Base-by-base conservation (phyloP, 192 early-diverging fungal genomes). In the Neocallimastix lanati region DNA sequence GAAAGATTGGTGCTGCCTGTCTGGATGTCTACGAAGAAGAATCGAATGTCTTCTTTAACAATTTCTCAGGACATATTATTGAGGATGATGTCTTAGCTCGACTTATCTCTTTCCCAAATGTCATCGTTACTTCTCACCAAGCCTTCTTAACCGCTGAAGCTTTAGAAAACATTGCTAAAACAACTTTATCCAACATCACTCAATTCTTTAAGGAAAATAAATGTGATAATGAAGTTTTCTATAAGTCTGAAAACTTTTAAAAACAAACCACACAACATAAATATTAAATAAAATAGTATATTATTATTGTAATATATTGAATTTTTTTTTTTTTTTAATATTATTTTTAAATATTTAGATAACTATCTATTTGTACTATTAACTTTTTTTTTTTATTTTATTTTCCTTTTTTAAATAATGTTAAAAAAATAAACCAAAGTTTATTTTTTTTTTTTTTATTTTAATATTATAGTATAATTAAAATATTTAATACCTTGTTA, bases 11-110 rank as follows among this genome's bases (percentile, higher is more conserved):
- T 16, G 76, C 67, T 12, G 84, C 84, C 16, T 85, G 87, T n/a
- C 82, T 88, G 35, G 87, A 88, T 80, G 87, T 88, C 18, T 87
- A 87, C 76, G 87, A 88, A 81, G 82, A 83, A n/a, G 86, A 86
- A 82, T 80, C 35, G 0, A 76, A 80, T 29, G 81, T 84, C 82
- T 87, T 85, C 77, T 87, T 84, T 40, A 83, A 87, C 77, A 83
- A 88, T 79, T 78, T 78, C 76, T 83, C 82, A 27, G 79, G 28
- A 18, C 77, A 78, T 11, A 78, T 85, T 58, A 84, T 88, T 76
- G 82, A 79, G 28, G 86, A 88, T 80, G 87, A 88, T 76, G 27
- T 50, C 9, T 77, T 86, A 14, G 83, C 83, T 3, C 76, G 86
- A 9, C 76, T 88, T 29, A 76, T 86, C 78, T 79, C 83, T 12